These are phyloP conservation scores for Ceratocystis harringtonii DNA, from an alignment of 2,329 filamentous ascomycete genomes.

Conservation along the genomic window DNA sequence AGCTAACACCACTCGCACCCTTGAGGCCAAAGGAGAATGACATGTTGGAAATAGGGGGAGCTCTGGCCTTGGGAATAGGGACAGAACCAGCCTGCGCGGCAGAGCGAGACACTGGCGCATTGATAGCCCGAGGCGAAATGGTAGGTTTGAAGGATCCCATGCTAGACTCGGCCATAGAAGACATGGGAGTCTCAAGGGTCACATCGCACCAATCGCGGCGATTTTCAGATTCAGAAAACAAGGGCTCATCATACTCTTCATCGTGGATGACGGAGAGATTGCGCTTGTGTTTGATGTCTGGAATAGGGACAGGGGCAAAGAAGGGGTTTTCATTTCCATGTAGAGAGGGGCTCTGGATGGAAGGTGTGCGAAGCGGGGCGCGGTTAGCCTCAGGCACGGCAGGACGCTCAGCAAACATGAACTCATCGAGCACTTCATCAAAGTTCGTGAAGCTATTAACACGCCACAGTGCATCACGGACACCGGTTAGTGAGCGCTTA, in stretches of 20 bases:
- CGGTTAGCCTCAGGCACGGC: slow-evolving; percentile 74
- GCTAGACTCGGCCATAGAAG: slow-evolving; percentile 62
- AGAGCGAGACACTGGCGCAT: background rate
- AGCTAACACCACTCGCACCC: slow-evolving; percentile 86
- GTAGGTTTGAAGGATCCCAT: slow-evolving; percentile 23
- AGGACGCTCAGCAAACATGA: slow-evolving; percentile 69
- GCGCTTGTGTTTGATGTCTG: slow-evolving; percentile 10
- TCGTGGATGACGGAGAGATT: slow-evolving; percentile 75
- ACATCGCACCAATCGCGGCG: slow-evolving; percentile 65
- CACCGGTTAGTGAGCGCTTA: slow-evolving; percentile 67
- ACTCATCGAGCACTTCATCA: slow-evolving; percentile 70
- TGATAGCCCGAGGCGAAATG: slow-evolving; percentile 34
- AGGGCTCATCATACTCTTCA: slow-evolving; percentile 58
- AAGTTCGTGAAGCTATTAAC: slow-evolving; percentile 86
- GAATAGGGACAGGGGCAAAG: slow-evolving; percentile 6
- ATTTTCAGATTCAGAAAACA: slow-evolving; percentile 66
- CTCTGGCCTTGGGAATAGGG: slow-evolving; percentile 66
- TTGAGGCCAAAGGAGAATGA: slow-evolving; percentile 65
- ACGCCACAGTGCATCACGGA: slow-evolving; percentile 62
- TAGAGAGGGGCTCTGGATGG: slow-evolving; percentile 65
- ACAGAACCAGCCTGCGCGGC: slow-evolving; percentile 44
- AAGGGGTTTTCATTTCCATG: slow-evolving; percentile 22
- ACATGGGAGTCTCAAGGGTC: slow-evolving; percentile 61
- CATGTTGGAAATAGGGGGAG: slow-evolving; percentile 53
- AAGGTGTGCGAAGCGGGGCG: slow-evolving; percentile 88